Conservation (phyloP, 768 basidiomycete species). For the Rhodotorula graminis region DNA sequence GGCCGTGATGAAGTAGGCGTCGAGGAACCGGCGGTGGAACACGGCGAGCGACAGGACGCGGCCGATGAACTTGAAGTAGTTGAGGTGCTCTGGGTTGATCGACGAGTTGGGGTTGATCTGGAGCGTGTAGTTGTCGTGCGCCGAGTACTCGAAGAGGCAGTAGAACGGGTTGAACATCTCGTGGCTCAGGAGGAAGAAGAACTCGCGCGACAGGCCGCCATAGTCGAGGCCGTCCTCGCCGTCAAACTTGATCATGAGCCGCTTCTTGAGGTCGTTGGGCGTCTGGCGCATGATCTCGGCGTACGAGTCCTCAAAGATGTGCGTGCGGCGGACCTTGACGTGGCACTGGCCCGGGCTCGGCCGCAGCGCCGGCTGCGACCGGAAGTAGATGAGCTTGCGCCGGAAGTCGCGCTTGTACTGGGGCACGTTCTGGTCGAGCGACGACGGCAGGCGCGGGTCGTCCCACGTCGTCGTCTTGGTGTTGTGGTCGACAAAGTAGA, state of each 20-base stretch:
- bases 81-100: constrained; percentile 97
- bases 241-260: constrained; percentile 95
- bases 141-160: constrained; percentile 98
- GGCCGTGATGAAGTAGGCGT: constrained; percentile 98
- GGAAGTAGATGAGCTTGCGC: constrained; percentile 98
- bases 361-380: constrained; percentile 95
- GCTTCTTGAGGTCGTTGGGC: constrained; percentile 95
- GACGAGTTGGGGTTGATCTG: constrained; percentile 85
- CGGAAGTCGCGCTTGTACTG: constrained; percentile 99
- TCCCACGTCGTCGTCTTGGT: constrained; percentile 99
- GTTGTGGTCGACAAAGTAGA: constrained; percentile 84
- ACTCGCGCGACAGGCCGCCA: constrained; percentile 95
- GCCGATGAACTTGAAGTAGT: constrained; percentile 99
- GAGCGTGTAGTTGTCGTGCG: constrained; percentile 98
- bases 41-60: constrained; percentile 91
- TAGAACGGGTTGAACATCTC: constrained; percentile 99
- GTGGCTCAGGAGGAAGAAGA: constrained; percentile 98
- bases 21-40: constrained; percentile 97
- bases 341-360: constrained; percentile 98
- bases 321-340: constrained; percentile 94
- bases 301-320: constrained; percentile 98
- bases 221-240: constrained; percentile 99
- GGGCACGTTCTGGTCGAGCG: constrained; percentile 91
- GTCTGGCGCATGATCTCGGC: constrained; percentile 99
- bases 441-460: constrained; percentile 91